Percentiles rank a stretch among this genome's conserved stretches.
phyloP scores from a whole-genome alignment of 2,329 filamentous ascomycete species.

The Clarireedia monteithiana region DNA sequence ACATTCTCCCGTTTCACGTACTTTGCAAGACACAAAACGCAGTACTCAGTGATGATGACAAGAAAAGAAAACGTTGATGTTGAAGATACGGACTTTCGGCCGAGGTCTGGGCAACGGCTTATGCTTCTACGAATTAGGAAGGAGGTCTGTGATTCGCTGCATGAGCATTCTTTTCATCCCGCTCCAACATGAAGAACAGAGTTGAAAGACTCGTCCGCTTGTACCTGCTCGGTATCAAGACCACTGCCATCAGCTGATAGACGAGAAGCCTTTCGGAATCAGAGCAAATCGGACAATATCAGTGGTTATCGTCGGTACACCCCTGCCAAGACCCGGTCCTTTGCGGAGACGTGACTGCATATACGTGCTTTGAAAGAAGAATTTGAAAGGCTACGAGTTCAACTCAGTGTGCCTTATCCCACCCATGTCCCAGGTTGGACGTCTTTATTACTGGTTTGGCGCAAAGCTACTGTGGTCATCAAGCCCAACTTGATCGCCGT shows the following conservation, averaged over 20 bases:
- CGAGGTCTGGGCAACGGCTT: too few species aligned
- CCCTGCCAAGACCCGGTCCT: neutral
- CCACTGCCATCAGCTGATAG: neutral
- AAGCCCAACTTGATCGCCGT: neutral
- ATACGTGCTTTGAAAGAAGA: neutral
- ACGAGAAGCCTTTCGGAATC: neutral
- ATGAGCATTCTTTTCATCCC: too few species aligned
- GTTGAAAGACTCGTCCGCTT: neutral
- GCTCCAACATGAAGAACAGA: too few species aligned
- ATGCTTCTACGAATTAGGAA: too few species aligned
- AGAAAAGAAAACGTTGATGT: too few species aligned
- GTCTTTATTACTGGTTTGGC: neutral
- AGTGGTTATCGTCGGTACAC: neutral
- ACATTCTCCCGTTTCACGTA: too few species aligned
- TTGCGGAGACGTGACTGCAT: neutral
- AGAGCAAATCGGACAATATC: neutral
- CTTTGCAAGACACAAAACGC: too few species aligned
- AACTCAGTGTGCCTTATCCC: neutral
- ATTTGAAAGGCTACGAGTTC: too few species aligned
- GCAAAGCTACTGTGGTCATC: neutral
- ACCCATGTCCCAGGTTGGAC: neutral
- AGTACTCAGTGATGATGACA: too few species aligned
- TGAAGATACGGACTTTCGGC: too few species aligned
- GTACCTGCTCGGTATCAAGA: neutral
- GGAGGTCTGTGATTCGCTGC: too few species aligned